Evolutionary conservation across 2,329 filamentous ascomycete genomes (phyloP).

Genomic region (Claviceps monticola): DNA sequence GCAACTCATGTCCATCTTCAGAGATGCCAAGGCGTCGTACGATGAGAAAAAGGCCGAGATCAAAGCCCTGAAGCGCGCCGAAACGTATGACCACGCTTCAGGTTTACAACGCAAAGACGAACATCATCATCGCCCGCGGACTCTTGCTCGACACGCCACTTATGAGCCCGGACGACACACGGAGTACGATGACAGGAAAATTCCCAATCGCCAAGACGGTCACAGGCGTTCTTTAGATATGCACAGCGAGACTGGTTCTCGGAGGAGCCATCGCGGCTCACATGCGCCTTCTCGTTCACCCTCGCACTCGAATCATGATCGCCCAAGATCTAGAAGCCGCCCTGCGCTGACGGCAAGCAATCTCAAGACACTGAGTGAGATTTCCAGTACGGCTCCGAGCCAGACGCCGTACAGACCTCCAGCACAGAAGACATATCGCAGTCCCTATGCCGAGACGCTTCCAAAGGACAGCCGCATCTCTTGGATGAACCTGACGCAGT

Average conservation of each 20-base stretch:
- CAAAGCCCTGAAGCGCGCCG: slow-evolving; percentile 50
- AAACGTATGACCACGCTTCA: slow-evolving; percentile 33
- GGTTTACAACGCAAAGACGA: slow-evolving; percentile 4
- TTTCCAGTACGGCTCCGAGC: slow-evolving; percentile 35
- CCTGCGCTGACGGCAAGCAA: slow-evolving; percentile 37
- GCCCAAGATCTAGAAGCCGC: slow-evolving; percentile 17
- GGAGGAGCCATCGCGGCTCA: slow-evolving; percentile 26
- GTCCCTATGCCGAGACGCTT: slow-evolving; percentile 20
- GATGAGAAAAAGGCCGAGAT: slow-evolving; percentile 76
- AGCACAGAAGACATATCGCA: slow-evolving; percentile 20
- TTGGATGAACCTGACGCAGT: slow-evolving; percentile 14
- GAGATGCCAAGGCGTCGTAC: slow-evolving; percentile 80
- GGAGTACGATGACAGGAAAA: slow-evolving; percentile 16
- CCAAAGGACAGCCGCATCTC: slow-evolving; percentile 30
- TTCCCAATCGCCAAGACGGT: slow-evolving; percentile 20
- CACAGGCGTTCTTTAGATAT: slow-evolving; percentile 16
- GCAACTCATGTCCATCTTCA: slow-evolving; percentile 80
- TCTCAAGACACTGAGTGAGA: slow-evolving; percentile 38
- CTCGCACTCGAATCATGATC: slow-evolving; percentile 13
- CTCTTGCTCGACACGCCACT: neutral
- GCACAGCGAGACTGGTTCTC: slow-evolving; percentile 26
- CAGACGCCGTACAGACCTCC: slow-evolving; percentile 16
- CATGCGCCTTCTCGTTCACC: slow-evolving; percentile 13
- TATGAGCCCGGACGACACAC: slow-evolving; percentile 15
- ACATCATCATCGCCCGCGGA: slow-evolving; percentile 1